Base-by-base conservation (phyloP, 164 flowering plant species). In the Tetrastigma voinierianum region DNA sequence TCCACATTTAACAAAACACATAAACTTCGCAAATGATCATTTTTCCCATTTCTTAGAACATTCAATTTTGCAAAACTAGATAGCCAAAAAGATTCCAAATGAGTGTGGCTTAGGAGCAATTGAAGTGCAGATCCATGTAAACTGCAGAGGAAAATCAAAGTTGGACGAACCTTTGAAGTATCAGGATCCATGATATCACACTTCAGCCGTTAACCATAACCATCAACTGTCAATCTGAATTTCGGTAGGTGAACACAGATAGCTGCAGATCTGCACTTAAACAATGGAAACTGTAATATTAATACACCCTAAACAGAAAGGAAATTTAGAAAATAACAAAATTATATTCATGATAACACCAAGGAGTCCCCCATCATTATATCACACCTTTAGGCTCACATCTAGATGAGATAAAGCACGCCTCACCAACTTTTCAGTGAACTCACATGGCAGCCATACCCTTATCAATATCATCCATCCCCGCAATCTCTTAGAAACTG, bases 401-500 rank as follows among this genome's bases (percentile, higher is more conserved):
- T 23, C 53, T 49, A 60, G 64, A 66, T 66, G 67, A 67, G 53
- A 74, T 19, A 60, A 62, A 67, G 63, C 59, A 70, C 62, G 73
- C 61, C 74, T 62, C 55, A 46, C 55, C 32, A 64, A 57, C 60
- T 72, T 67, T 48, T 46, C 46, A 72, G 51, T 32, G 57, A 67
- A 66, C 72, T 61, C 80, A 74, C 67, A 80, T 67, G 74, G 66
- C 71, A 68, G 64, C 79, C 79, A 75, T 70, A 74, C 67, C 73
- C 65, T 62, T 61, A 43, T 48, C 69, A 77, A 59, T 61, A 43
- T 55, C 55, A 68, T 53, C 67, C 66, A n/a, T n/a, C 65, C 59
- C 59, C 52, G 58, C 59, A 43, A 65, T 66, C 53, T 53, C 40
- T 43, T 25, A 40, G 12, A 59, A 67, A 54, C 40, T n/a, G 52